These are phyloP conservation scores for Claviceps sorghi DNA, from an alignment of 2,329 filamentous ascomycete genomes.

Conservation along the genomic window DNA sequence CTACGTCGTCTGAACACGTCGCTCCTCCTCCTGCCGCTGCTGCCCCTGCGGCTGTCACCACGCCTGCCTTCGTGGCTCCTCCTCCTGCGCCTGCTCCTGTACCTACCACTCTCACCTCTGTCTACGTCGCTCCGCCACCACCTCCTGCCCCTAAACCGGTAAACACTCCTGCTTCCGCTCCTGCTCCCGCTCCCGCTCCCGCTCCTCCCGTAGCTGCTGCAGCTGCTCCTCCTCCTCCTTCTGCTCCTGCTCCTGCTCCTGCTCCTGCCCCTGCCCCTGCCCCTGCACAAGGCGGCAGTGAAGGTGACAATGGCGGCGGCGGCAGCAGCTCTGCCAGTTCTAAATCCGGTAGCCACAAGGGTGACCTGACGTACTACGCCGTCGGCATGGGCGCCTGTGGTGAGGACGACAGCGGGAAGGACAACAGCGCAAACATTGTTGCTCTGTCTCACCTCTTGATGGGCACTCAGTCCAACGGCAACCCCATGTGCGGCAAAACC, in stretches of 20 bases:
- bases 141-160: constrained; percentile 5
- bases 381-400: constrained; percentile 59
- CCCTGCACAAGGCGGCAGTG: constrained; percentile 2
- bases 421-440: constrained; percentile 44
- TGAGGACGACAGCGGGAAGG: constrained; percentile 40
- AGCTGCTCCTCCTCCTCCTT: constrained; percentile 6
- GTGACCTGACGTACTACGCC: constrained; percentile 62
- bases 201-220: constrained; percentile 6
- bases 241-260: constrained; percentile 8
- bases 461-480: constrained; percentile 47
- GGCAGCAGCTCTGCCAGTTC: constrained; percentile 7
- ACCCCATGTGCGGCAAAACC: constrained; percentile 55
- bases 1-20: constrained; percentile 7
- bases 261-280: constrained; percentile 7
- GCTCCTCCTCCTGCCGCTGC: constrained; percentile 10
- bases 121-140: constrained; percentile 6
- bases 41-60: constrained; percentile 13
- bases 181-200: constrained; percentile 7
- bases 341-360: constrained; percentile 24
- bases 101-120: constrained; percentile 6
- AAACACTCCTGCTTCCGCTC: constrained; percentile 5
- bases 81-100: constrained; percentile 5
- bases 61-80: constrained; percentile 13
- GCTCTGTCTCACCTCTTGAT: constrained; percentile 54
- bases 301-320: constrained; percentile 1